Evolutionary conservation across 371 early-diverging fungal species (phyloP).

Genomic region (Lichtheimia ornata): DNA sequence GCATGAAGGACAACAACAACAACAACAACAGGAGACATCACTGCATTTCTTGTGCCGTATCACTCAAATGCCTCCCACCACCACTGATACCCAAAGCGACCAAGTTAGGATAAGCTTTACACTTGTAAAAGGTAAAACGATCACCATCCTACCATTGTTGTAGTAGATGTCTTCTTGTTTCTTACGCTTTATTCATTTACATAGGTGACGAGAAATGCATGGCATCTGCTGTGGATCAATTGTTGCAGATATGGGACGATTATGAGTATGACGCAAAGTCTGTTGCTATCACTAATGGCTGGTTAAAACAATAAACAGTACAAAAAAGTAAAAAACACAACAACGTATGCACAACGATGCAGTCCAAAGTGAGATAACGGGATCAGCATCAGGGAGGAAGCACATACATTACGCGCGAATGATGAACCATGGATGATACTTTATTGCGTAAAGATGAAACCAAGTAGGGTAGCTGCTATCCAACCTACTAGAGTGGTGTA

Average conservation of each 20-base stretch:
- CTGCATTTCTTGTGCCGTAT: conserved; percentile 18
- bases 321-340: no score
- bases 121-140: conserved; percentile 14
- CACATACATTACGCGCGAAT: no score
- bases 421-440: not conserved
- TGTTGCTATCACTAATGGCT: conserved; percentile 22
- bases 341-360: no score
- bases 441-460: no score
- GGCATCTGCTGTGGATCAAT: conserved; percentile 9
- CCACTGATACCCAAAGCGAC: not conserved
- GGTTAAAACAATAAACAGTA: conserved; percentile 5
- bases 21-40: conserved; percentile 1
- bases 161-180: no score
- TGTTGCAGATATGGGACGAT: conserved; percentile 16
- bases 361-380: no score
- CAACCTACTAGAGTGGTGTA: no score
- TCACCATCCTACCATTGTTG: no score
- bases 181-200: not conserved
- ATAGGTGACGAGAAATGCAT: conserved; percentile 15
- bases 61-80: not conserved
- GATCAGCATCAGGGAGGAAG: no score
- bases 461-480: no score
- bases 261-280: conserved; percentile 22
- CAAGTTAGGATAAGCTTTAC: conserved; percentile 13
- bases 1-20: conserved; percentile 5